Conservation (phyloP, 2,329 filamentous ascomycete species). For the Rhynchosporium agropyri region DNA sequence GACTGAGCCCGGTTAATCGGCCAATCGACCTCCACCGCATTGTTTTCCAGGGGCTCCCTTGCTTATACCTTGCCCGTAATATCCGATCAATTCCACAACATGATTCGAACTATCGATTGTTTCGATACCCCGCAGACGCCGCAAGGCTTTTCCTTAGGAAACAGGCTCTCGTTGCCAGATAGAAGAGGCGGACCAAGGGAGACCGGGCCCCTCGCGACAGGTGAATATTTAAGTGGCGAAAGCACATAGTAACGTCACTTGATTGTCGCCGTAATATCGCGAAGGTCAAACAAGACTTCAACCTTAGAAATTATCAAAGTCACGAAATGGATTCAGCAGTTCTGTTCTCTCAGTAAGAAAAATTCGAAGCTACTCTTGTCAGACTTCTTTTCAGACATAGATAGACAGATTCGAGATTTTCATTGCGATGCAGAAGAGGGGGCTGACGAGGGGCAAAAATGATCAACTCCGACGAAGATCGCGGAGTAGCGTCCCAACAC, state of each 20-base stretch:
- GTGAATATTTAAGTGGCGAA: too few species aligned
- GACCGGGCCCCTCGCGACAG: too few species aligned
- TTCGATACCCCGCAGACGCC: not conserved
- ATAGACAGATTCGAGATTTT: not conserved
- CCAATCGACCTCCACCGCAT: not conserved
- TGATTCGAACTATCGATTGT: conserved; percentile 1
- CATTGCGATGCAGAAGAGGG: conserved; percentile 1
- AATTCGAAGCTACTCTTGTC: too few species aligned
- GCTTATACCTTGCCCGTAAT: not conserved
- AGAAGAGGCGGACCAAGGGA: not conserved
- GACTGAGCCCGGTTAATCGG: not conserved
- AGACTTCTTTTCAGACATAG: too few species aligned
- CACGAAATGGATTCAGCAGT: too few species aligned
- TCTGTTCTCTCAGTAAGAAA: too few species aligned
- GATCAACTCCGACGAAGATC: not conserved
- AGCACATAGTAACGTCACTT: too few species aligned
- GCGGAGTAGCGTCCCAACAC: not conserved
- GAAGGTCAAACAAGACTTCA: too few species aligned
- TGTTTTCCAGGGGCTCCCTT: conserved; percentile 1
- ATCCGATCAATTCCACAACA: conserved; percentile 4
- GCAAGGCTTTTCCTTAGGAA: conserved; percentile 1
- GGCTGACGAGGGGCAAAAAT: not conserved
- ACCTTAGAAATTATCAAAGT: too few species aligned
- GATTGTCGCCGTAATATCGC: too few species aligned
- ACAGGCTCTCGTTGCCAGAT: not conserved